Evolutionary conservation across 176 grass and related monocot species (phyloP).

Genomic region (Paspalum vaginatum): DNA sequence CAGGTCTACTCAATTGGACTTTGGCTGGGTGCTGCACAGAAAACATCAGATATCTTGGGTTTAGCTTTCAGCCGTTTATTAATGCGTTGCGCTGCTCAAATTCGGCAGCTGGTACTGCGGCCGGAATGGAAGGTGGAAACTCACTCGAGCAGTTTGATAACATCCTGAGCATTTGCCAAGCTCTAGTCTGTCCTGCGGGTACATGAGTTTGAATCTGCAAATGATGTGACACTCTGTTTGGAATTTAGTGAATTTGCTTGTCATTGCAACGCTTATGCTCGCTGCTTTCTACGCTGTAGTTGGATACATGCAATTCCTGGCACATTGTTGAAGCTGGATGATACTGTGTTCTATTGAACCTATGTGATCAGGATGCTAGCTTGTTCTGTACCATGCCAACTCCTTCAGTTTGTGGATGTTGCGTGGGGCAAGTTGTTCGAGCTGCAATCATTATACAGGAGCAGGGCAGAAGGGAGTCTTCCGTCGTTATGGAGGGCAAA

Average conservation of each 20-base stretch:
- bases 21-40: slow-evolving; percentile 2
- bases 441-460: background rate
- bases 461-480: slow-evolving; percentile 9
- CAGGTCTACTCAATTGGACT: slow-evolving; percentile 22
- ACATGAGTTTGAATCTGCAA: slow-evolving; percentile 6
- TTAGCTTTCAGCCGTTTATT: slow-evolving; percentile 11
- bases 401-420: slow-evolving; percentile 3
- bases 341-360: background rate
- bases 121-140: background rate
- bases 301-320: background rate
- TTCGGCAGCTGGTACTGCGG: background rate
- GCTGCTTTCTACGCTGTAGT: background rate
- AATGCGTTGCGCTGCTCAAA: background rate
- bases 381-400: background rate
- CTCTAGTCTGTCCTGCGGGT: background rate
- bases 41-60: background rate
- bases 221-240: slow-evolving; percentile 9
- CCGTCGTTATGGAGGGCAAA: background rate
- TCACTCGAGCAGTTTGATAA: background rate
- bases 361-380: background rate
- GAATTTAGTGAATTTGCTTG: slow-evolving; percentile 1
- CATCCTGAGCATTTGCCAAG: background rate
- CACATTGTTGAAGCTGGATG: background rate
- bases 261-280: slow-evolving; percentile 2
- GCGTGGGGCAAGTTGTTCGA: background rate